Conservation (phyloP, 2,329 filamentous ascomycete species). For the Leptographium flavum region DNA sequence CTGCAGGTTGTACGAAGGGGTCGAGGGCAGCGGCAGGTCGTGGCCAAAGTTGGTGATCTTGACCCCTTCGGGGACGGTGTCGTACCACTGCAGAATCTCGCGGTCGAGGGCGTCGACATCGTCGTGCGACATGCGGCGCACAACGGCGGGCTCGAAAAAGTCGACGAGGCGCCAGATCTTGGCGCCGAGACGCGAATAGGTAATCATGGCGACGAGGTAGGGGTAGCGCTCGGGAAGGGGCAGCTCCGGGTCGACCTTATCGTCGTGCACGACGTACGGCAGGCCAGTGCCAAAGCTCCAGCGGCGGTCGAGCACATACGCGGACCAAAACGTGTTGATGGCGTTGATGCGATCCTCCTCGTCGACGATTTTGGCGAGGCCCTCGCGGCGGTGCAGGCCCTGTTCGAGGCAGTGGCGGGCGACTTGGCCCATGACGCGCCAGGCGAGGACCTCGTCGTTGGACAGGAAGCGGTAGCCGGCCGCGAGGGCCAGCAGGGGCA, state of each 20-base stretch:
- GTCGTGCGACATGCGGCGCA: constrained; percentile 51
- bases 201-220: constrained; percentile 73
- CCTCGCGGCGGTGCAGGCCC: constrained; percentile 37
- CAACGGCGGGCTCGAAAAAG: constrained; percentile 46
- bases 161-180: constrained; percentile 77
- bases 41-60: constrained; percentile 44
- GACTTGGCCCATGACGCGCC: constrained; percentile 75
- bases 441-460: constrained; percentile 75
- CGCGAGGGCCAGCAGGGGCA: constrained; percentile 37
- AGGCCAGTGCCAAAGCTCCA: constrained; percentile 38
- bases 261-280: constrained; percentile 31
- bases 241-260: constrained; percentile 32
- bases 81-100: constrained; percentile 79
- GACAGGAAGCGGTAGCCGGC: constrained; percentile 67
- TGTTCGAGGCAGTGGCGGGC: constrained; percentile 36
- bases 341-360: constrained; percentile 17
- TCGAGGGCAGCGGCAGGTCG: constrained; percentile 34
- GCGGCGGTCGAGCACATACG: constrained; percentile 35
- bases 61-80: constrained; percentile 50
- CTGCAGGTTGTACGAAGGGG: constrained; percentile 49
- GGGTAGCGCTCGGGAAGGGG: constrained; percentile 49
- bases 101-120: constrained; percentile 72
- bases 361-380: constrained; percentile 23
- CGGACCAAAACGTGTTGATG: constrained; percentile 31
- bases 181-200: constrained; percentile 68